Evolutionary conservation across 371 early-diverging fungal species (phyloP).

Genomic region (Mucor irregularis): DNA sequence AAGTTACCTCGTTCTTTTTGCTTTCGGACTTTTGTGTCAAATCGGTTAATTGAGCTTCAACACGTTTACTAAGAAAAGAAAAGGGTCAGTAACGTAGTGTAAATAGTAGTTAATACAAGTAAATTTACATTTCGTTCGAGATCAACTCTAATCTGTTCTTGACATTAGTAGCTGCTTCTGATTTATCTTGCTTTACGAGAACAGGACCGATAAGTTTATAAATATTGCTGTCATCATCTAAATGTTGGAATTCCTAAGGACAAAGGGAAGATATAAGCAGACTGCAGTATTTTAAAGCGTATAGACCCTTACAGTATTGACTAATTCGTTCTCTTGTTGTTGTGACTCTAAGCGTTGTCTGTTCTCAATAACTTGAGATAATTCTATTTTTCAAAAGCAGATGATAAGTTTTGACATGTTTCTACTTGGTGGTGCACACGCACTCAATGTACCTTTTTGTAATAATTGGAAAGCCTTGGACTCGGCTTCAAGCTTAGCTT

Average conservation of each 20-base stretch:
- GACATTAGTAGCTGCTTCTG: conserved; percentile 87
- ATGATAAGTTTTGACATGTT: neutral
- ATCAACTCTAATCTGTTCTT: conserved; percentile 94
- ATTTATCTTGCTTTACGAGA: conserved; percentile 87
- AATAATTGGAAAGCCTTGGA: conserved; percentile 62
- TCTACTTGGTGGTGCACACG: no score
- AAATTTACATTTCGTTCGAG: conserved; percentile 77
- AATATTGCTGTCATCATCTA: conserved; percentile 81
- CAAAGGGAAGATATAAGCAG: neutral
- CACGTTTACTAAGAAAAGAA: conserved; percentile 64
- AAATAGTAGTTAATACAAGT: no score
- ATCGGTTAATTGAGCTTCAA: conserved; percentile 78
- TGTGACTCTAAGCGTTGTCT: conserved; percentile 92
- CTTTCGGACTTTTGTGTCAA: conserved; percentile 78
- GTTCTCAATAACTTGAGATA: conserved; percentile 71
- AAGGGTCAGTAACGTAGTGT: neutral
- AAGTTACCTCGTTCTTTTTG: conserved; percentile 71
- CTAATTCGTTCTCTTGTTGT: conserved; percentile 92
- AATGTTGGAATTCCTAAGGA: conserved; percentile 81
- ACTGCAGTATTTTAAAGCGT: neutral
- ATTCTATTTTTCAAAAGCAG: conserved; percentile 56
- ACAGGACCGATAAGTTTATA: conserved; percentile 97
- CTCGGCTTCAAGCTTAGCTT: conserved; percentile 67
- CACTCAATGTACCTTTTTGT: conserved; percentile 68
- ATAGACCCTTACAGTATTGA: conserved; percentile 75